These are phyloP conservation scores for Ajuga chamaepitys DNA, from an alignment of 257 asterid species.

Conservation along the genomic window DNA sequence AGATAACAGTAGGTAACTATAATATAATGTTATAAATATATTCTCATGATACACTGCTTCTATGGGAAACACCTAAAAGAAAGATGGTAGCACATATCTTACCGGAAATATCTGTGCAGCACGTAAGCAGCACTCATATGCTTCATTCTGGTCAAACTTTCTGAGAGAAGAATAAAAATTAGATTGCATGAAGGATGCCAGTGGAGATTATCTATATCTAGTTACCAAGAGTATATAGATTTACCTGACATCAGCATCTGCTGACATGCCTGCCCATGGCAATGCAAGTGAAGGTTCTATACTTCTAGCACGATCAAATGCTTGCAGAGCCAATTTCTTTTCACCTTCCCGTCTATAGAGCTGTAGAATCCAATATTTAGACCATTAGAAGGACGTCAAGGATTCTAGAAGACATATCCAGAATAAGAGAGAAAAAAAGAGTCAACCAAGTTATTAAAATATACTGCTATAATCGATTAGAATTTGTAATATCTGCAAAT, in stretches of 20 bases:
- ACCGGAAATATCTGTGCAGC: slow-evolving; percentile 83
- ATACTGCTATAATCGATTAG: no score
- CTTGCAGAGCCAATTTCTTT: slow-evolving; percentile 75
- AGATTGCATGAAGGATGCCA: slow-evolving; percentile 3
- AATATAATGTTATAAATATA: neutral
- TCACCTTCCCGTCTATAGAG: slow-evolving; percentile 69
- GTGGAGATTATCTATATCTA: neutral
- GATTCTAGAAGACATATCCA: neutral
- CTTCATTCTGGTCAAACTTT: slow-evolving; percentile 72
- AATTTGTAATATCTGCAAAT: no score
- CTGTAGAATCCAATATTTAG: slow-evolving; percentile 37
- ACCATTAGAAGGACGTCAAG: slow-evolving; percentile 9
- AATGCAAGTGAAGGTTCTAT: slow-evolving; percentile 94
- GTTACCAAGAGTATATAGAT: slow-evolving; percentile 11
- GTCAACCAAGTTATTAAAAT: neutral
- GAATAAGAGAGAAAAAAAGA: neutral
- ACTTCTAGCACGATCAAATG: slow-evolving; percentile 97
- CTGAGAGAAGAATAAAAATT: slow-evolving; percentile 34
- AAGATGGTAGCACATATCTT: slow-evolving; percentile 22
- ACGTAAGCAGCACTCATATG: slow-evolving; percentile 89
- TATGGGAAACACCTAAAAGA: slow-evolving; percentile 8
- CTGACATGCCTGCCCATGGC: slow-evolving; percentile 99
- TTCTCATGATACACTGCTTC: neutral
- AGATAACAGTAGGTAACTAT: neutral
- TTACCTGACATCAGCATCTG: slow-evolving; percentile 83